Evolutionary conservation across 1,284 basidiomycete species (phyloP).

Genomic region (Moniliella sp.): DNA sequence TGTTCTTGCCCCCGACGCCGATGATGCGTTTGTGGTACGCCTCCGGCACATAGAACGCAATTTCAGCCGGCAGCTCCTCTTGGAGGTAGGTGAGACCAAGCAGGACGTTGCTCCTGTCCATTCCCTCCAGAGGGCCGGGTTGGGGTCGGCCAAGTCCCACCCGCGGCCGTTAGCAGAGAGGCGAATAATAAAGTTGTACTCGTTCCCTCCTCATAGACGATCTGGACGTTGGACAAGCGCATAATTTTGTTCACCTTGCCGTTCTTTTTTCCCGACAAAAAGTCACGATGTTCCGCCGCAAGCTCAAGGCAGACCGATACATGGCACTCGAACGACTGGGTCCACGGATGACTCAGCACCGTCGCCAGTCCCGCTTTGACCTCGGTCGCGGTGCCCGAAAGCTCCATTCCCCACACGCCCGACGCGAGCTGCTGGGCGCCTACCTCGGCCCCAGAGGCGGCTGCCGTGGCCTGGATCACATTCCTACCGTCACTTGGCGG

Average conservation of each 20-base stretch:
- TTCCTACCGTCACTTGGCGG: too few species aligned
- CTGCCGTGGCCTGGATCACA: conserved; percentile 56
- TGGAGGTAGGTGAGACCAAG: conserved; percentile 73
- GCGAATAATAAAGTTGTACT: conserved; percentile 95
- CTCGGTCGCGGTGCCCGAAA: conserved; percentile 71
- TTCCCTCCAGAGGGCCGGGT: too few species aligned
- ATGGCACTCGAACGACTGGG: conserved; percentile 87
- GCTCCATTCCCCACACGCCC: conserved; percentile 82
- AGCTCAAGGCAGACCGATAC: conserved; percentile 96
- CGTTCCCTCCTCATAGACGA: conserved; percentile 97
- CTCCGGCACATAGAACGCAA: conserved; percentile 95
- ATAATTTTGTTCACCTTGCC: conserved; percentile 40
- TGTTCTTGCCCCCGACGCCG: conserved; percentile 89
- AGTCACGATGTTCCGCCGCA: conserved; percentile 89
- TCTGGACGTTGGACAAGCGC: conserved; percentile 53
- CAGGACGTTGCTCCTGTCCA: conserved; percentile 45
- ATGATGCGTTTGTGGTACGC: conserved; percentile 98
- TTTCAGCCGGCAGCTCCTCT: conserved; percentile 92
- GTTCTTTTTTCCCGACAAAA: conserved; percentile 45
- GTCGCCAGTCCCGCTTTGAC: conserved; percentile 64
- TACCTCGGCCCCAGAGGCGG: conserved; percentile 69
- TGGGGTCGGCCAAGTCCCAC: too few species aligned
- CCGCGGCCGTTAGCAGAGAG: conserved; percentile 37
- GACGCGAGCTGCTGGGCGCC: conserved; percentile 94
- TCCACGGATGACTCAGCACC: conserved; percentile 68